Evolutionary conservation across 495 filamentous ascomycete species (phyloP), one percentile per base, ranked within the genome.

Genomic region (Chaetomidium leptoderma): DNA sequence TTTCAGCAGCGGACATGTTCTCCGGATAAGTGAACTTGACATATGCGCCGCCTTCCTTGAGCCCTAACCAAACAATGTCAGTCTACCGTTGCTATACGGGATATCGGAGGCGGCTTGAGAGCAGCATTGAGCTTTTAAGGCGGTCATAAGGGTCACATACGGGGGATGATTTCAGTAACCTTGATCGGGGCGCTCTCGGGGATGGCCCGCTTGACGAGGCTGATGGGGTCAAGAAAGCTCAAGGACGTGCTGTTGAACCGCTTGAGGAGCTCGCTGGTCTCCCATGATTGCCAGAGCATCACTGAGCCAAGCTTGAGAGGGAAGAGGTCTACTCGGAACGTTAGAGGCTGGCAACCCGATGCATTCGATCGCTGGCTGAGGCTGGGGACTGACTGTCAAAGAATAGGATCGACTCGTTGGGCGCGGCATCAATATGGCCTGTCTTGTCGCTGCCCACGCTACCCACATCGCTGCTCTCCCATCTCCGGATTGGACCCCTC

Each of bases 1-100:
- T 80, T 21, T 87, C 83, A 10, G 77, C 68, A 1, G 75, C 70
- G 16, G 83, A 72, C 7, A 78, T 68, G 3, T 74, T 76, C 10
- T 72, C 63, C 17, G 81, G 75, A 62, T 89, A 79, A 7, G 78
- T 77, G 71, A 95, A 93, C 68, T 95, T 97, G 63, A 97, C 84
- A 71, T 93, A 97, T 8, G 90, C 90, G 9, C 95, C 93, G 23
- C 92, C 95, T 68, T 98, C 93, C 63, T 92, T 91, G 29, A 92
- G 75, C 19, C n/a, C n/a, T n/a, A n/a, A n/a, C n/a, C n/a, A n/a
- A n/a, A n/a, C n/a, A n/a, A n/a, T n/a, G n/a, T n/a, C n/a, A n/a
- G n/a, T n/a, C n/a, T n/a, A n/a, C n/a, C n/a, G n/a, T n/a, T n/a
- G n/a, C n/a, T n/a, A n/a, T n/a, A n/a, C n/a, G n/a, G n/a, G n/a